These are phyloP conservation scores for Sedum album DNA, from an alignment of 164 flowering plant genomes.

Conservation along the genomic window DNA sequence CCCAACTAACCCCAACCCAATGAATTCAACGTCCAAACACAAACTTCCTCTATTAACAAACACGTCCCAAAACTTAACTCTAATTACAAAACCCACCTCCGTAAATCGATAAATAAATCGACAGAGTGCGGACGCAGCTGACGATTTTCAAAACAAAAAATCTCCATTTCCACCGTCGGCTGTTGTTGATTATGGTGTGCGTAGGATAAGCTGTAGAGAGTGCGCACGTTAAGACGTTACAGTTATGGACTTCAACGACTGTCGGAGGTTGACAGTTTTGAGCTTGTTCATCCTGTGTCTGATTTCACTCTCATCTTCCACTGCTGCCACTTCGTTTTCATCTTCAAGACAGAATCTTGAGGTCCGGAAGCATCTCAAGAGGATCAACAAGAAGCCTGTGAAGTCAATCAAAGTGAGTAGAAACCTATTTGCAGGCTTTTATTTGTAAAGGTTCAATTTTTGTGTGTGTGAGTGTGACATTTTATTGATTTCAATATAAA, in stretches of 20 bases:
- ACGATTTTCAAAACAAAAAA: too few species aligned
- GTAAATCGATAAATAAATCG: too few species aligned
- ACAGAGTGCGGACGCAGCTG: too few species aligned
- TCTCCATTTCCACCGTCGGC: too few species aligned
- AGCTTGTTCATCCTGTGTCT: conserved; percentile 11
- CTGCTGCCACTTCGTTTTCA: conserved; percentile 27
- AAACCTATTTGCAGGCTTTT: background rate
- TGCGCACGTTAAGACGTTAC: too few species aligned
- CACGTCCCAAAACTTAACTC: too few species aligned
- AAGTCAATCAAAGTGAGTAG: conserved; percentile 52
- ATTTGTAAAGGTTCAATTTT: background rate
- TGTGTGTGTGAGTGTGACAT: too few species aligned
- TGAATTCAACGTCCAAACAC: too few species aligned
- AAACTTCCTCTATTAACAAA: too few species aligned
- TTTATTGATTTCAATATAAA: too few species aligned
- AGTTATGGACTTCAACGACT: background rate
- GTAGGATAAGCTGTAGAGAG: background rate
- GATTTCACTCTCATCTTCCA: conserved; percentile 21
- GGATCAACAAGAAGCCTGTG: conserved; percentile 67
- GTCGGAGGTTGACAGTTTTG: background rate
- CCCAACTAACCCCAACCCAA: too few species aligned
- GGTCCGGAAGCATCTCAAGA: conserved; percentile 65
- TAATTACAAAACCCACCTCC: too few species aligned
- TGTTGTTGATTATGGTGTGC: background rate
- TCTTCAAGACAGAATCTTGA: conserved; percentile 56